A percentile compares a stretch with the other conserved stretches of the same genome.
phyloP scores from a whole-genome alignment of 441 rosid species.

The Codiaeum variegatum region DNA sequence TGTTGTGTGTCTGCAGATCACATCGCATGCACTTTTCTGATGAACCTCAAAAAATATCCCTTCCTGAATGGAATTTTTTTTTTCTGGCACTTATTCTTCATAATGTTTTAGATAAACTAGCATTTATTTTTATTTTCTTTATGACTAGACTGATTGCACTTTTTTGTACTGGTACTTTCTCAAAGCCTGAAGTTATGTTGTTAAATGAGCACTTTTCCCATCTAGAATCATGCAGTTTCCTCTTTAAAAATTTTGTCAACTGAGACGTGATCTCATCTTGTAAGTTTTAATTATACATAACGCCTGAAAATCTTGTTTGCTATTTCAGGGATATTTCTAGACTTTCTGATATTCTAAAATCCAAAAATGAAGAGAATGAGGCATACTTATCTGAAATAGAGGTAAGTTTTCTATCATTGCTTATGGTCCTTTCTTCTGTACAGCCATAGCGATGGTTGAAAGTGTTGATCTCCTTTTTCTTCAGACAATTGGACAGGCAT shows the following conservation, averaged over 20 bases:
- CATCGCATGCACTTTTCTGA: not conserved
- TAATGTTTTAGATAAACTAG: not conserved
- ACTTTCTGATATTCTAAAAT: conserved; percentile 63
- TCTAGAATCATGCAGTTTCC: not conserved
- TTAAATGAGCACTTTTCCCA: not conserved
- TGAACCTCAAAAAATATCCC: not conserved
- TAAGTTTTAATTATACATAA: not conserved
- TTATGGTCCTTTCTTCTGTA: conserved; percentile 19
- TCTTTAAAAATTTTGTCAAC: not conserved
- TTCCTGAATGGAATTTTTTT: not conserved
- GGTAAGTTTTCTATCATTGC: conserved; percentile 44
- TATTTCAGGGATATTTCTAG: conserved; percentile 58
- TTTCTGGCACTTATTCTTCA: no score
- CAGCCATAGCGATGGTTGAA: conserved; percentile 20
- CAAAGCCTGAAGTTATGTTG: not conserved
- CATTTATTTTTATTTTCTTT: not conserved
- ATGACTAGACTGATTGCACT: not conserved
- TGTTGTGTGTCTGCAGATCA: not conserved
- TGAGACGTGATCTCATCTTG: not conserved
- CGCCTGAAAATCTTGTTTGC: conserved; percentile 20
- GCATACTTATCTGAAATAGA: conserved; percentile 89
- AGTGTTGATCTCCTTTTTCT: conserved; percentile 33
- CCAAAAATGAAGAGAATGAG: conserved; percentile 89
- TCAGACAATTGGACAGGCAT: conserved; percentile 91
- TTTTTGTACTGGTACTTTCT: not conserved